phyloP scores from a whole-genome alignment of 73 alveolate genomes.

The Paramecium pentaurelia region DNA sequence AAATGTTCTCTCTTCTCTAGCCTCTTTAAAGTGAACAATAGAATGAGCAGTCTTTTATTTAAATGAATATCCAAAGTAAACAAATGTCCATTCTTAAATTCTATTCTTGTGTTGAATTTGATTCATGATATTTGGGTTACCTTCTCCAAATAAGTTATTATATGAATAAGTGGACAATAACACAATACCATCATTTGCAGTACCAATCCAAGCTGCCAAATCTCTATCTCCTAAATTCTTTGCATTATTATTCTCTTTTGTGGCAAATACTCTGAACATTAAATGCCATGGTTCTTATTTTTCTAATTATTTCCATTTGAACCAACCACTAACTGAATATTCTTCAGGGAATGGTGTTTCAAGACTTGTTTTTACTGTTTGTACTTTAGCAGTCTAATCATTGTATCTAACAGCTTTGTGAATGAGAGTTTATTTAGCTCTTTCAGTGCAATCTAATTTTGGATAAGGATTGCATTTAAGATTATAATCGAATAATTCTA shows the following conservation, averaged over 20 bases:
- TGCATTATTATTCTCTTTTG: constrained; percentile 34
- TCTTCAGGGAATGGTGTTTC: constrained; percentile 44
- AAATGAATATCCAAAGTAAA: constrained; percentile 20
- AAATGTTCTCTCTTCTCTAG: constrained; percentile 41
- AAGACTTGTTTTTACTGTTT: background rate
- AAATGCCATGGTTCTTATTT: constrained; percentile 49
- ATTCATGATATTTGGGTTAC: constrained; percentile 19
- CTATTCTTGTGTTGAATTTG: background rate
- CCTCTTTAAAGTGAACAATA: background rate
- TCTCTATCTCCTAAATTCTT: constrained; percentile 39
- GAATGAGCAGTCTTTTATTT: constrained; percentile 31
- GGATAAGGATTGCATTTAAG: constrained; percentile 41
- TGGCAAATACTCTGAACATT: constrained; percentile 24
- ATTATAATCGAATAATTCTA: constrained; percentile 10
- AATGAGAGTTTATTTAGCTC: background rate
- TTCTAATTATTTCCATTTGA: constrained; percentile 33
- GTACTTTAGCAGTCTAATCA: background rate
- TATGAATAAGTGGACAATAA: constrained; percentile 19
- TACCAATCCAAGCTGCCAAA: constrained; percentile 47
- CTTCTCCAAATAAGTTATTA: constrained; percentile 45
- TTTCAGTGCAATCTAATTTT: background rate
- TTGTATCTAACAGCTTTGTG: constrained; percentile 9
- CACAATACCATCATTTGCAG: constrained; percentile 13
- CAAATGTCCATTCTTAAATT: constrained; percentile 8
- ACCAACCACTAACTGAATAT: constrained; percentile 42